phyloP scores from a whole-genome alignment of 2,329 filamentous ascomycete genomes.

The Microcera coccophila region DNA sequence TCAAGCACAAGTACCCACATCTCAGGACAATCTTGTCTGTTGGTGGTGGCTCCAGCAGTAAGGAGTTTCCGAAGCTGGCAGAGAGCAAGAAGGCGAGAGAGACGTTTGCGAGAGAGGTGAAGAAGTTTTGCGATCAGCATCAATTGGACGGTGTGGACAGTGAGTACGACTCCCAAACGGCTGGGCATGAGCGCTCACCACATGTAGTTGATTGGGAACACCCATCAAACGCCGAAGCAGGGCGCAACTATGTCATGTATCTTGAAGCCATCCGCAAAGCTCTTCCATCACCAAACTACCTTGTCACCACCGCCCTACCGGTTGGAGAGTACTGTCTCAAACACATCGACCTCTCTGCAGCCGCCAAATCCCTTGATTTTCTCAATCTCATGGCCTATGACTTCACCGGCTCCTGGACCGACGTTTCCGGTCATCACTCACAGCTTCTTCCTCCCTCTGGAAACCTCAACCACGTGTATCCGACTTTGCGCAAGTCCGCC shows the following conservation, averaged over 20 bases:
- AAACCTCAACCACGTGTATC: slow-evolving; percentile 20
- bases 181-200: no score
- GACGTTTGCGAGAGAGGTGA: slow-evolving; percentile 53
- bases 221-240: slow-evolving; percentile 50
- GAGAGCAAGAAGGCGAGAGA: slow-evolving; percentile 43
- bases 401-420: slow-evolving; percentile 60
- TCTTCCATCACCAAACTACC: slow-evolving; percentile 53
- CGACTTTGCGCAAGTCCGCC: slow-evolving; percentile 41
- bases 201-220: slow-evolving; percentile 65
- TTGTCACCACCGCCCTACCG: slow-evolving; percentile 59
- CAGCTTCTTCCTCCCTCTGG: slow-evolving; percentile 49
- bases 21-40: slow-evolving; percentile 61
- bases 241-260: slow-evolving; percentile 54
- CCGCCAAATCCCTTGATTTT: slow-evolving; percentile 53
- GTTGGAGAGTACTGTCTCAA: slow-evolving; percentile 59
- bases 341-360: slow-evolving; percentile 54
- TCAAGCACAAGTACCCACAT: slow-evolving; percentile 54
- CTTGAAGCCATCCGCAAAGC: slow-evolving; percentile 51
- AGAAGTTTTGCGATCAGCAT: slow-evolving; percentile 53
- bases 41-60: slow-evolving; percentile 61
- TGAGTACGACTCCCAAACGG: slow-evolving; percentile 32
- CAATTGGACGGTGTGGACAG: slow-evolving; percentile 62
- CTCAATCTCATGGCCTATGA: slow-evolving; percentile 69
- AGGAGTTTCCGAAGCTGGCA: slow-evolving; percentile 57
- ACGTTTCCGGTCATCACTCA: slow-evolving; percentile 59